Conservation (phyloP, 2,329 filamentous ascomycete species). For the Penicillium capsulatum region DNA sequence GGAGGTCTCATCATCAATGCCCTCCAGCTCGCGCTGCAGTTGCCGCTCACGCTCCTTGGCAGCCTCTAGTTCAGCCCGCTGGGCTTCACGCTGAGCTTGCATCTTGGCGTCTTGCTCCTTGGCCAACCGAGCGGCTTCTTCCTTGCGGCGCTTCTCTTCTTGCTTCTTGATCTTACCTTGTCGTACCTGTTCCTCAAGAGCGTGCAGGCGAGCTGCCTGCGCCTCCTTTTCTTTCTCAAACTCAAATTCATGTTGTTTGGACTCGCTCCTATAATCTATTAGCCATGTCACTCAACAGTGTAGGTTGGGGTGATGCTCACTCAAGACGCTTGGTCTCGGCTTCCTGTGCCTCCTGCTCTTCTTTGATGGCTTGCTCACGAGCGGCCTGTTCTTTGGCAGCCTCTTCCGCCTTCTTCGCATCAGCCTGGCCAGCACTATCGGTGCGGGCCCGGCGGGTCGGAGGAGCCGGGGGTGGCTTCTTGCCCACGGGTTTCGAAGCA, state of each 20-base stretch:
- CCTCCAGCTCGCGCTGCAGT: constrained; percentile 81
- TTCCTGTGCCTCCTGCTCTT: constrained; percentile 72
- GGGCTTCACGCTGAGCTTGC: constrained; percentile 75
- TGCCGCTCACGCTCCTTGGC: constrained; percentile 86
- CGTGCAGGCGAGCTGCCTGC: constrained; percentile 75
- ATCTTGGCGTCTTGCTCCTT: constrained; percentile 86
- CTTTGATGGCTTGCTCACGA: constrained; percentile 50
- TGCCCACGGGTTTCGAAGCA: constrained; percentile 52
- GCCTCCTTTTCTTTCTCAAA: constrained; percentile 75
- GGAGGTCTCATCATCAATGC: constrained; percentile 68
- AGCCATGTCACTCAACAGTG: constrained; percentile 6
- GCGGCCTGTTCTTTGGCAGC: constrained; percentile 60
- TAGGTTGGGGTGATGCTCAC: constrained; percentile 55
- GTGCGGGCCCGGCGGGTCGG: constrained; percentile 67
- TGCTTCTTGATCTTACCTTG: constrained; percentile 94
- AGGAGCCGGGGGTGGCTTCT: constrained; percentile 65
- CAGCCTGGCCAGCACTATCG: constrained; percentile 53
- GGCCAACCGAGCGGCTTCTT: constrained; percentile 78
- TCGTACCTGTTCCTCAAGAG: constrained; percentile 87
- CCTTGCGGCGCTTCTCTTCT: constrained; percentile 89
- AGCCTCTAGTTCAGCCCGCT: constrained; percentile 86
- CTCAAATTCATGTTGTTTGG: constrained; percentile 72
- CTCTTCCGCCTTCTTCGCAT: constrained; percentile 56
- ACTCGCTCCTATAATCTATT: constrained; percentile 58
- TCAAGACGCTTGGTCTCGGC: constrained; percentile 71